Percentiles rank a stretch among this genome's conserved stretches.
Conservation (phyloP, 257 asterid species). For the Catharanthus roseus region DNA sequence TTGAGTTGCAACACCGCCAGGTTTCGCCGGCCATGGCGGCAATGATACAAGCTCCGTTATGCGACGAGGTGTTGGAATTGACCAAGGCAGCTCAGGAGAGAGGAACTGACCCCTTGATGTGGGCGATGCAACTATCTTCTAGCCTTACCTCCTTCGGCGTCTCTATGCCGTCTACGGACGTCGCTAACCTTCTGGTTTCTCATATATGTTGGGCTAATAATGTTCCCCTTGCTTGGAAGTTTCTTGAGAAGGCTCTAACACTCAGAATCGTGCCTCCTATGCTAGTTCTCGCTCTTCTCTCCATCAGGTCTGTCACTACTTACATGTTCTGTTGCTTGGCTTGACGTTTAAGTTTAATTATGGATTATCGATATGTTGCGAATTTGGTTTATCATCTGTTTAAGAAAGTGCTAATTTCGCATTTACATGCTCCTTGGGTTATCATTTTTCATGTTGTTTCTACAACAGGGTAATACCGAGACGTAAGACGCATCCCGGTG, state of each 20-base stretch:
- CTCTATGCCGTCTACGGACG: constrained; percentile 67
- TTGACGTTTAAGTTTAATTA: not conserved
- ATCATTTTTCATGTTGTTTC: not conserved
- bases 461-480: constrained; percentile 60
- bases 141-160: constrained; percentile 51
- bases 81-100: constrained; percentile 72
- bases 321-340: too few species aligned
- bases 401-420: not conserved
- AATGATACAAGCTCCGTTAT: constrained; percentile 19
- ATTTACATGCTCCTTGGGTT: not conserved
- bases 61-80: constrained; percentile 65
- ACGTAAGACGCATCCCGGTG: constrained; percentile 68
- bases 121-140: constrained; percentile 72
- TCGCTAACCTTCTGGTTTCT: constrained; percentile 64
- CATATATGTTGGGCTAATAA: constrained; percentile 87
- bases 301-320: constrained; percentile 41
- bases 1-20: too few species aligned
- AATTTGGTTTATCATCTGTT: not conserved
- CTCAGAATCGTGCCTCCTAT: constrained; percentile 71
- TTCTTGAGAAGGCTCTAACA: constrained; percentile 76
- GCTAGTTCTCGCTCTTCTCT: constrained; percentile 73
- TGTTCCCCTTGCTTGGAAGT: constrained; percentile 75
- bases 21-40: constrained; percentile 25
- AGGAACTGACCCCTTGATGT: constrained; percentile 70
- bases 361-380: not conserved